Evolutionary conservation across 257 asterid species (phyloP).

Genomic region (Solanum paucissectum): DNA sequence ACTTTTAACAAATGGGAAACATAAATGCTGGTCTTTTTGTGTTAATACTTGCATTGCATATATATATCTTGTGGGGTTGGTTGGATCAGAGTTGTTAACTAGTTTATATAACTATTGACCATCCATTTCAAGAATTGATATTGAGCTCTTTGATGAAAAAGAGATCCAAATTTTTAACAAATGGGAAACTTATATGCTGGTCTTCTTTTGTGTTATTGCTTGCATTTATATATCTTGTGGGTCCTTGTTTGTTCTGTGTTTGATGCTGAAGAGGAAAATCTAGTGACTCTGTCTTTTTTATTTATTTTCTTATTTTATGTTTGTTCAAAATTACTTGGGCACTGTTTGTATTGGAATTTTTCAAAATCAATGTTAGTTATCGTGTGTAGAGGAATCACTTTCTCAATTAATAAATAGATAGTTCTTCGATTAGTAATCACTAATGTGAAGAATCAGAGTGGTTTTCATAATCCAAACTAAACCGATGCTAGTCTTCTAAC

Average conservation of each 20-base stretch:
- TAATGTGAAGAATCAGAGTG: not conserved
- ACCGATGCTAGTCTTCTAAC: not conserved
- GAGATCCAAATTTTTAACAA: not conserved
- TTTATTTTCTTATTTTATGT: not conserved
- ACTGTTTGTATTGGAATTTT: not conserved
- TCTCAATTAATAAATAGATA: not conserved
- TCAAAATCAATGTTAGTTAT: not conserved
- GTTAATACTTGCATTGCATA: not conserved
- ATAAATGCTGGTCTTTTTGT: not conserved
- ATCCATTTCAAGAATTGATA: not conserved
- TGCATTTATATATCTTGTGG: not conserved
- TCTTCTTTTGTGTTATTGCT: not conserved
- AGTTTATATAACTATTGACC: not conserved
- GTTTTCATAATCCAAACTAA: not conserved
- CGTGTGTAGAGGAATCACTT: not conserved
- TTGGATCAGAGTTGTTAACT: not conserved
- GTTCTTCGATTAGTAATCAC: not conserved
- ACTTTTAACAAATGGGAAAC: not conserved
- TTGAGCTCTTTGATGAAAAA: not conserved
- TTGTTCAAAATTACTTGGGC: not conserved
- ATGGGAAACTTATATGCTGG: not conserved
- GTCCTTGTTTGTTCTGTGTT: not conserved
- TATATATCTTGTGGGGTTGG: not conserved
- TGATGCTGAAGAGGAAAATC: not conserved
- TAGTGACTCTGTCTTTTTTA: not conserved